Conservation (phyloP, 2,329 filamentous ascomycete species). For the Penicillium paneum region DNA sequence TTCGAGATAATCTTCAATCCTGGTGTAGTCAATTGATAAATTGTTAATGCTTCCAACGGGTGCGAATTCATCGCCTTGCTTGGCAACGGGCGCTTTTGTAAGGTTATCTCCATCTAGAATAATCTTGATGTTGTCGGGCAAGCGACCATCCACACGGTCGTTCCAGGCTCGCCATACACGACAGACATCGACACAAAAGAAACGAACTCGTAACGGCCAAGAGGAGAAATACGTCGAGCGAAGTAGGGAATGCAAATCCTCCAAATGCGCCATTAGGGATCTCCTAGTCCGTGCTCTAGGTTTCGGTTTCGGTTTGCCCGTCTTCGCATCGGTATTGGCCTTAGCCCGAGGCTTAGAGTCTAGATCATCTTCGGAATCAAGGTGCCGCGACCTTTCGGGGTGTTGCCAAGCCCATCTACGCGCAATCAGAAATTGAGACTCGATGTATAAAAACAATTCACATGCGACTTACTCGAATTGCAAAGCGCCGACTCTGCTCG, state of each 20-base stretch:
- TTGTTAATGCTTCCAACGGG: slow-evolving; percentile 41
- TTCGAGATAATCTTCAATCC: slow-evolving; percentile 50
- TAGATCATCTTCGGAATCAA: slow-evolving; percentile 60
- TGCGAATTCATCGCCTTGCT: slow-evolving; percentile 15
- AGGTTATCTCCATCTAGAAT: slow-evolving; percentile 49
- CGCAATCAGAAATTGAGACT: slow-evolving; percentile 4
- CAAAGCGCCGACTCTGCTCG: slow-evolving; percentile 77
- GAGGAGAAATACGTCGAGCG: slow-evolving; percentile 73
- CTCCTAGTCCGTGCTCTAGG: slow-evolving; percentile 49
- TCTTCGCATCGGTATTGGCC: slow-evolving; percentile 34
- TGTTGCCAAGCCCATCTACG: slow-evolving; percentile 88
- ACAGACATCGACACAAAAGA: slow-evolving; percentile 71
- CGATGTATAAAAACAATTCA: neutral
- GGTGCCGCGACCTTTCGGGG: slow-evolving; percentile 74
- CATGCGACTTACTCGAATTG: slow-evolving; percentile 78
- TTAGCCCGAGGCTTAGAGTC: slow-evolving; percentile 32
- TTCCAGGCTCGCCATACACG: slow-evolving; percentile 64
- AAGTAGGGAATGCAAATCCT: slow-evolving; percentile 77
- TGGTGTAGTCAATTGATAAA: slow-evolving; percentile 54
- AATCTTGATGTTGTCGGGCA: slow-evolving; percentile 53
- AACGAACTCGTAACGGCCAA: slow-evolving; percentile 79
- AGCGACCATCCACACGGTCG: slow-evolving; percentile 46
- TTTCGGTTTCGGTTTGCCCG: slow-evolving; percentile 39
- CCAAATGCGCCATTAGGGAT: slow-evolving; percentile 66
- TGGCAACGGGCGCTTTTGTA: neutral